Evolutionary conservation across 1,139 yeast species (phyloP).

Genomic region (Tardiomyces digboiensis): DNA sequence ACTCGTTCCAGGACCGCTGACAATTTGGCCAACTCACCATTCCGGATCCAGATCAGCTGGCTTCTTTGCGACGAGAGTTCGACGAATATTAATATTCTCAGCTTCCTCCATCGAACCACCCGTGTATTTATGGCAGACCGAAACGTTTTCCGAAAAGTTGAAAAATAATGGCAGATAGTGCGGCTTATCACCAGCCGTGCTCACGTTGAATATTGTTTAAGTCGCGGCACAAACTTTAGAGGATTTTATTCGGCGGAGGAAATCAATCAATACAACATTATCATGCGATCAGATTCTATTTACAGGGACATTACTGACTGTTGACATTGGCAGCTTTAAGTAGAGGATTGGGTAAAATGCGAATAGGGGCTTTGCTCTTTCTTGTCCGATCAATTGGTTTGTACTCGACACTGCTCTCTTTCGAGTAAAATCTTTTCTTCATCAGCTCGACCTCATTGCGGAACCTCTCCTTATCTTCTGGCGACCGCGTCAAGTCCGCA

Average conservation of each 20-base stretch:
- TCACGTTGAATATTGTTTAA: background rate
- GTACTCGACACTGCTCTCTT: conserved; percentile 11
- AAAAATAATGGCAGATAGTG: background rate
- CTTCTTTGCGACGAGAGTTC: conserved; percentile 11
- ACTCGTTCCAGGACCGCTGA: background rate
- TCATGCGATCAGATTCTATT: too few species aligned
- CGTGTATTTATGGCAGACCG: background rate
- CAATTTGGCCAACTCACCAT: conserved; percentile 10
- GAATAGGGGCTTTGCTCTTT: background rate
- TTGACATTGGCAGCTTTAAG: too few species aligned
- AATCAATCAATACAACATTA: too few species aligned
- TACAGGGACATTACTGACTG: too few species aligned
- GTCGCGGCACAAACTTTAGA: too few species aligned
- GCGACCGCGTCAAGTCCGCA: conserved; percentile 37
- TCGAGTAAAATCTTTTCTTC: conserved; percentile 45
- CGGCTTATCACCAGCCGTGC: background rate
- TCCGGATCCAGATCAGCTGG: conserved; percentile 9
- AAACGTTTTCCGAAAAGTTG: background rate
- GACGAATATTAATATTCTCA: conserved; percentile 7
- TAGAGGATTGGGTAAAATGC: background rate
- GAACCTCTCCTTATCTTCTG: conserved; percentile 45
- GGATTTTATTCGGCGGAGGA: too few species aligned
- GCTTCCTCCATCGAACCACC: conserved; percentile 2
- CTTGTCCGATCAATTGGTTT: conserved; percentile 2
- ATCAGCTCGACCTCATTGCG: conserved; percentile 54